Conservation (phyloP, 345 rosid genomes). For the Murraya paniculata region DNA sequence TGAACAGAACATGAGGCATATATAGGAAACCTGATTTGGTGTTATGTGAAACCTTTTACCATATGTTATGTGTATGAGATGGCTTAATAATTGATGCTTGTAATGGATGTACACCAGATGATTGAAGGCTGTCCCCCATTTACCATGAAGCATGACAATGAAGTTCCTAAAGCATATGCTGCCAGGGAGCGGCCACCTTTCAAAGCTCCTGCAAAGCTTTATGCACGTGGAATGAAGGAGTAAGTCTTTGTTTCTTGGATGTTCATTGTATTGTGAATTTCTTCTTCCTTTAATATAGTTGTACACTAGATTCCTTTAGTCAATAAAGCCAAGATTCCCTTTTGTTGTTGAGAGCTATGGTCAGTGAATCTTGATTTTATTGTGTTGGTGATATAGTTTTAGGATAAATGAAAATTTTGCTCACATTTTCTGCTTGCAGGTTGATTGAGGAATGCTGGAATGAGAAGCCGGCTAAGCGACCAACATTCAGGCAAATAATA, state of each 20-base stretch:
- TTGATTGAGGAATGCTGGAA: constrained; percentile 90
- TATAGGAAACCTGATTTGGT: neutral
- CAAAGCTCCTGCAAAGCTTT: constrained; percentile 66
- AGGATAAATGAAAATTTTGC: neutral
- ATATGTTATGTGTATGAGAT: neutral
- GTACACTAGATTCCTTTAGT: neutral
- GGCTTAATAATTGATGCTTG: constrained; percentile 18
- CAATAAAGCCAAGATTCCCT: no score
- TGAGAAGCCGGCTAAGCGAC: constrained; percentile 76
- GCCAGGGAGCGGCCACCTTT: constrained; percentile 56
- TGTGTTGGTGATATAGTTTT: neutral
- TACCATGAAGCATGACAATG: constrained; percentile 55
- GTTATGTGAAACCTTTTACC: neutral
- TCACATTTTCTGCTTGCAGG: constrained; percentile 38
- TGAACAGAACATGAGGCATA: neutral
- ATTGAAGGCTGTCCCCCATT: constrained; percentile 84
- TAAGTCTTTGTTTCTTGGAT: constrained; percentile 28
- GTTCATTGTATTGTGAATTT: neutral
- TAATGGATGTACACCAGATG: constrained; percentile 46
- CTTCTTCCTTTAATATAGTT: constrained; percentile 8
- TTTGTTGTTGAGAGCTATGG: neutral
- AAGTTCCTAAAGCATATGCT: constrained; percentile 59
- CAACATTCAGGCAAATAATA: constrained; percentile 72
- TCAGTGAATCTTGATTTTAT: neutral
- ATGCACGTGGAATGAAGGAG: constrained; percentile 85